Conservation (phyloP, 1,284 basidiomycete species). For the Trametes polyzona region DNA sequence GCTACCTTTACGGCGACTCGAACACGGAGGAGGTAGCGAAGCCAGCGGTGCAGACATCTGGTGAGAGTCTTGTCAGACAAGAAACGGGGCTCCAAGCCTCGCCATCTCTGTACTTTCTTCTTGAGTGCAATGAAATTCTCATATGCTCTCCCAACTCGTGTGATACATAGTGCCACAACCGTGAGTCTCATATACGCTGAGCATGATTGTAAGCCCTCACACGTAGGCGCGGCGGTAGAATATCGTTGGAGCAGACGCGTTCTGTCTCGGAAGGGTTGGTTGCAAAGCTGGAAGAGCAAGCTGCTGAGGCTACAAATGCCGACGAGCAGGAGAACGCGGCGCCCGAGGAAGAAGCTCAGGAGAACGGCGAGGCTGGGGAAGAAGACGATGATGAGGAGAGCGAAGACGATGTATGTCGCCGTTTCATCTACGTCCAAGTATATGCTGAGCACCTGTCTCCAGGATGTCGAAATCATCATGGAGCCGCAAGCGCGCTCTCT, state of each 20-base stretch:
- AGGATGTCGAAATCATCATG: slow-evolving; percentile 85
- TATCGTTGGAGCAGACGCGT: slow-evolving; percentile 47
- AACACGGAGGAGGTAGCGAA: slow-evolving; percentile 41
- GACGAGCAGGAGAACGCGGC: slow-evolving; percentile 39
- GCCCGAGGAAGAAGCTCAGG: slow-evolving; percentile 42
- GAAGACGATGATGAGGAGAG: slow-evolving; percentile 33
- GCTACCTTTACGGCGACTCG: slow-evolving; percentile 71
- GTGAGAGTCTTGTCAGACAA: slow-evolving; percentile 41
- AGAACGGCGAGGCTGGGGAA: slow-evolving; percentile 30
- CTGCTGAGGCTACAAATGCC: slow-evolving; percentile 29
- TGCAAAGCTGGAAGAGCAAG: slow-evolving; percentile 49
- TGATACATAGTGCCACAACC: slow-evolving; percentile 54
- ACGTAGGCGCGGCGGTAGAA: slow-evolving; percentile 38
- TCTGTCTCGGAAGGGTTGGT: slow-evolving; percentile 48
- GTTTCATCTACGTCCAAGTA: not conserved
- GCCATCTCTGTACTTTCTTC: slow-evolving; percentile 20
- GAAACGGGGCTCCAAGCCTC: slow-evolving; percentile 6
- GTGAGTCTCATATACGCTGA: slow-evolving; percentile 45
- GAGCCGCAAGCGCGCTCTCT: slow-evolving; percentile 69
- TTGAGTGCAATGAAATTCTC: slow-evolving; percentile 26
- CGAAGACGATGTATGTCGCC: slow-evolving; percentile 46
- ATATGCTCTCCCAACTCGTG: slow-evolving; percentile 27
- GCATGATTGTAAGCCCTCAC: slow-evolving; percentile 17
- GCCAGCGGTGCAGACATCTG: slow-evolving; percentile 40
- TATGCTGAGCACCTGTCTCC: slow-evolving; percentile 1